Evolutionary conservation across 2,329 filamentous ascomycete species (phyloP).

Genomic region (Teratosphaeria pseudoeucalypti): DNA sequence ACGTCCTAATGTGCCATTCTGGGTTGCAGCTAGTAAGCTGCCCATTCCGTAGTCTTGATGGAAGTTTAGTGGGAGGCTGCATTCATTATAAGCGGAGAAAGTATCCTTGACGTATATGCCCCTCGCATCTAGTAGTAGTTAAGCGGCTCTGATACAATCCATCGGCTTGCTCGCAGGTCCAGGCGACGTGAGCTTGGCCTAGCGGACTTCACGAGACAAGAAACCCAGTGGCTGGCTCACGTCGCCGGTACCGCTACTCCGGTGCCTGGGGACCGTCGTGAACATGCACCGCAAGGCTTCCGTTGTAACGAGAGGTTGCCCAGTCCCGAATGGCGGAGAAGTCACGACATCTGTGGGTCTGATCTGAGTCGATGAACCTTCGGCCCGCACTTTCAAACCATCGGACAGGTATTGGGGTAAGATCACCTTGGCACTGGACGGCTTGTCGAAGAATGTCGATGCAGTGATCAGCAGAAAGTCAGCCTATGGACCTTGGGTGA

Average conservation of each 20-base stretch:
- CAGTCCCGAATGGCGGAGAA: constrained; percentile 9
- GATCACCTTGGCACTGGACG: constrained; percentile 12
- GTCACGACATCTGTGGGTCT: constrained; percentile 11
- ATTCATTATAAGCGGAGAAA: too few relatives aligned
- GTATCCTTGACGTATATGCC: too few relatives aligned
- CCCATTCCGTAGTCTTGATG: too few relatives aligned
- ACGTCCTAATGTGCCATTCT: too few relatives aligned
- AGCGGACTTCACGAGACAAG: too few relatives aligned
- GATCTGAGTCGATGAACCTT: constrained; percentile 12
- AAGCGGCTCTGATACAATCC: too few relatives aligned
- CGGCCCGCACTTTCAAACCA: constrained; percentile 8
- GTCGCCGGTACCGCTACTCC: background rate
- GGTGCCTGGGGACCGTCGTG: background rate
- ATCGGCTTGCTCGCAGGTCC: too few relatives aligned
- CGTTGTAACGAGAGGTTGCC: constrained; percentile 6
- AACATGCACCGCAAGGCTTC: constrained; percentile 4
- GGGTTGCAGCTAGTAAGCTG: too few relatives aligned
- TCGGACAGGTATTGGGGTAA: constrained; percentile 11
- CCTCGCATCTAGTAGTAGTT: too few relatives aligned
- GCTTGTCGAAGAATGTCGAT: constrained; percentile 14
- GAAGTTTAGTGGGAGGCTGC: too few relatives aligned
- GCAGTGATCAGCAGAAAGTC: constrained; percentile 6
- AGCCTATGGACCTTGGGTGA: background rate
- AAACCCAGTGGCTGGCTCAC: background rate
- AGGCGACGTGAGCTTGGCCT: too few relatives aligned